Evolutionary conservation across 805 yeast genomes (phyloP).

Genomic region (Starmerella apicola): DNA sequence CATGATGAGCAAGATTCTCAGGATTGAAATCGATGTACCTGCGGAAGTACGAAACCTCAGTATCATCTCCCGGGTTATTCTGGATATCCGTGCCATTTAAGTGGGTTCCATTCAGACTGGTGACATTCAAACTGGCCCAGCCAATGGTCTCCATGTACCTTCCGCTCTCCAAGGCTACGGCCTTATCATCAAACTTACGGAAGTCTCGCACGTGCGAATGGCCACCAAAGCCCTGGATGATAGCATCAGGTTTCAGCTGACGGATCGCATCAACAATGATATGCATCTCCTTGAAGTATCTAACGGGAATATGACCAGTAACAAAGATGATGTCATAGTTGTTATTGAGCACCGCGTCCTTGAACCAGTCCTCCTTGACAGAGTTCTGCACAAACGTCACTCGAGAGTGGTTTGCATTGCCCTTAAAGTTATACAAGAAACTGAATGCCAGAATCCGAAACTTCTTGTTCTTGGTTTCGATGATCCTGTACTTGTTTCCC

Average conservation of each 20-base stretch:
- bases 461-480: constrained; percentile 44
- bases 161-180: constrained; percentile 84
- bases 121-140: constrained; percentile 47
- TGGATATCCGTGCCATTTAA: constrained; percentile 8
- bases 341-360: constrained; percentile 29
- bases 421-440: constrained; percentile 62
- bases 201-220: constrained; percentile 89
- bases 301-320: constrained; percentile 71
- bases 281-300: constrained; percentile 42
- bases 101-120: background rate
- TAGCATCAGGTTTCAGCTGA: constrained; percentile 41
- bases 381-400: constrained; percentile 52
- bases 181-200: constrained; percentile 46
- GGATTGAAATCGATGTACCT: constrained; percentile 74
- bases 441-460: constrained; percentile 56
- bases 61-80: constrained; percentile 11
- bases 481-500: constrained; percentile 55
- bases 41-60: constrained; percentile 35
- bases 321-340: constrained; percentile 57
- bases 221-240: constrained; percentile 85
- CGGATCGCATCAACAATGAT: constrained; percentile 42
- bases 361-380: constrained; percentile 54
- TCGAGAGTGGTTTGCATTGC: constrained; percentile 44
- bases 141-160: constrained; percentile 91
- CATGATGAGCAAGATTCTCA: constrained; percentile 56